Percentiles rank a stretch among this genome's conserved stretches.
Evolutionary conservation across 1,139 yeast species (phyloP).

Genomic region (Debaryomyces singareniensis): DNA sequence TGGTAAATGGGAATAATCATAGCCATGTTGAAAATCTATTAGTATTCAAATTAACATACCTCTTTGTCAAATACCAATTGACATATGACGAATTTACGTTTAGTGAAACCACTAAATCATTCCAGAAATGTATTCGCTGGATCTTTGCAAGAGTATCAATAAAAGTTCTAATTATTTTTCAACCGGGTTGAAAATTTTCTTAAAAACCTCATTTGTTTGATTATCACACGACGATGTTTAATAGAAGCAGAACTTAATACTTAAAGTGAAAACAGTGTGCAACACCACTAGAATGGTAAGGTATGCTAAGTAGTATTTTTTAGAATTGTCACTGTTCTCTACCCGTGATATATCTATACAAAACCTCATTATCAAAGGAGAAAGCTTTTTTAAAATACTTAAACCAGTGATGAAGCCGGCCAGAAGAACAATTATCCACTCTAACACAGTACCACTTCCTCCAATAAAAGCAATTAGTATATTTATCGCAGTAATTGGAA

Average conservation of each 20-base stretch:
- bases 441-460: constrained; percentile 29
- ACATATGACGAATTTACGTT: too few relatives aligned
- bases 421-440: constrained; percentile 41
- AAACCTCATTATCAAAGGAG: constrained; percentile 34
- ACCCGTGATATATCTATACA: constrained; percentile 23
- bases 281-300: constrained; percentile 25
- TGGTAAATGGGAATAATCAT: constrained; percentile 72
- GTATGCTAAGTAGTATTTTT: constrained; percentile 13
- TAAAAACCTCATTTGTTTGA: neutral
- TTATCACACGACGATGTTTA: neutral
- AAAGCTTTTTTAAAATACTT: constrained; percentile 38
- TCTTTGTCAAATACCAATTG: too few relatives aligned
- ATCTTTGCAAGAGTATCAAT: too few relatives aligned
- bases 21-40: constrained; percentile 23
- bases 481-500: constrained; percentile 63
- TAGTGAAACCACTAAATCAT: too few relatives aligned
- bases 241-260: constrained; percentile 37
- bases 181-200: too few relatives aligned
- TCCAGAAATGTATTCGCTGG: too few relatives aligned
- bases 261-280: constrained; percentile 39
- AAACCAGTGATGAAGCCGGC: constrained; percentile 46
- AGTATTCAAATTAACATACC: neutral
- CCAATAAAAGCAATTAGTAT: constrained; percentile 41
- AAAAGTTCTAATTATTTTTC: too few relatives aligned
- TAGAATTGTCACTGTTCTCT: constrained; percentile 14